Base-by-base conservation (phyloP, 1,284 basidiomycete species). In the Mycena citricolor region DNA sequence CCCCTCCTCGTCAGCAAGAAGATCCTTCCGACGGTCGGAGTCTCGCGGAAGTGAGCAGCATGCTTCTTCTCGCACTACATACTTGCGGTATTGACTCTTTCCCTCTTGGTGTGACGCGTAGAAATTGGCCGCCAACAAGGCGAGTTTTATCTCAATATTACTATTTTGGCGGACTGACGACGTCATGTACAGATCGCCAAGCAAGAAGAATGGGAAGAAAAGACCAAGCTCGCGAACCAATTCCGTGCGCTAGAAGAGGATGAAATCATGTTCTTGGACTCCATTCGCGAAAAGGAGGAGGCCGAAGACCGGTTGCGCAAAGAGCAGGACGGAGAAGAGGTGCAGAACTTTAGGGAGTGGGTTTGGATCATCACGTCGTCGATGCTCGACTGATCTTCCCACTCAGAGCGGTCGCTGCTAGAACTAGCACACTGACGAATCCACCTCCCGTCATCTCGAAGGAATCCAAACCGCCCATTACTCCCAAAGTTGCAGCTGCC, bases 181-280 rank as follows among this genome's bases (percentile, higher is more conserved):
- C 3, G 24, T 4, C 26, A 17, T 19, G 28, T 24, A 23, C 57
- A 90, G 88, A 79, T 83, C 58, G 81, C 86, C 53, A 94, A 94
- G 65, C 89, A 92, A 67, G 90, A 94, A 66, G 88, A 93, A 79
- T 94, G 90, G 88, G 92, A 94, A 61, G 86, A 91, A 61, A 88
- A 88, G 62, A 90, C 86, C 61, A 94, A 93, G 64, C 76, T 95
- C 67, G 87, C 86, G 38, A 94, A 94, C 61, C 92, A 95, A 59
- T 95, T 94, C 61, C 83, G 92, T 47, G 90, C 91, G 2, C 70
- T 95, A 17, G 87, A 93, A 60, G 87, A 90, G 54, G 92, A 94
- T 62, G 92, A 95, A 61, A 83, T 92, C 50, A 79, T 86, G 65
- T 95, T 94, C 61, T 76, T 95, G 31, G 86, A 91, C 57, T 86